Conservation (phyloP, 495 filamentous ascomycete species). For the Penicillium paxilli region DNA sequence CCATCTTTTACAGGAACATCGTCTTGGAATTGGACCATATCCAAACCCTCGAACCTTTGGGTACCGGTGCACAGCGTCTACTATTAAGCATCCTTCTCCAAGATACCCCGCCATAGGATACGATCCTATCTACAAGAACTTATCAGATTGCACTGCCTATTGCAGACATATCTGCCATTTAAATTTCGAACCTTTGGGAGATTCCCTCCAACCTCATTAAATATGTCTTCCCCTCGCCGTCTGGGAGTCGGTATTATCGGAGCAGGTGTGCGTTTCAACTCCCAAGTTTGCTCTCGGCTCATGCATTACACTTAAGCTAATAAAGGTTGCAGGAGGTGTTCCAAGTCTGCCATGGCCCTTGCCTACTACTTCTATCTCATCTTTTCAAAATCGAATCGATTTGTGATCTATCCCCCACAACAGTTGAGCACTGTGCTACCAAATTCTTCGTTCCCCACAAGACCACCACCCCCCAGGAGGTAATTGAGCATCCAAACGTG, state of each 20-base stretch:
- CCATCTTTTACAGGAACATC: too few relatives aligned
- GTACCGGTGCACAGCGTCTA: too few relatives aligned
- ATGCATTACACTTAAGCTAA: background rate
- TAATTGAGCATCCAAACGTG: conserved; percentile 34
- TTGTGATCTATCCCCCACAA: conserved; percentile 40
- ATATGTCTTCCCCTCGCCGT: conserved; percentile 5
- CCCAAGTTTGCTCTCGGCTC: background rate
- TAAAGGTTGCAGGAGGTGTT: conserved; percentile 34
- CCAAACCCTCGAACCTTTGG: too few relatives aligned
- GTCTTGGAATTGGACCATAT: too few relatives aligned
- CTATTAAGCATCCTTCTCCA: too few relatives aligned
- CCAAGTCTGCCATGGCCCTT: conserved; percentile 49
- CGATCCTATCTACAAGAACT: too few relatives aligned
- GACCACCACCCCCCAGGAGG: conserved; percentile 23
- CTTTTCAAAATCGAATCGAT: conserved; percentile 36
- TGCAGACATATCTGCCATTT: background rate
- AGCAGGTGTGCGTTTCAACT: conserved; percentile 25
- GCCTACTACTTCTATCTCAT: conserved; percentile 35
- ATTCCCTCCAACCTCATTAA: background rate
- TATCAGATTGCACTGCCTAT: background rate
- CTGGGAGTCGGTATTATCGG: conserved; percentile 40
- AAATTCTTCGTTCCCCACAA: conserved; percentile 23
- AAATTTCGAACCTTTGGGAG: background rate
- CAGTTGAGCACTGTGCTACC: conserved; percentile 27
- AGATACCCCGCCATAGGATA: too few relatives aligned